Conservation (phyloP, 768 basidiomycete species). For the Leccinum ochraceum region DNA sequence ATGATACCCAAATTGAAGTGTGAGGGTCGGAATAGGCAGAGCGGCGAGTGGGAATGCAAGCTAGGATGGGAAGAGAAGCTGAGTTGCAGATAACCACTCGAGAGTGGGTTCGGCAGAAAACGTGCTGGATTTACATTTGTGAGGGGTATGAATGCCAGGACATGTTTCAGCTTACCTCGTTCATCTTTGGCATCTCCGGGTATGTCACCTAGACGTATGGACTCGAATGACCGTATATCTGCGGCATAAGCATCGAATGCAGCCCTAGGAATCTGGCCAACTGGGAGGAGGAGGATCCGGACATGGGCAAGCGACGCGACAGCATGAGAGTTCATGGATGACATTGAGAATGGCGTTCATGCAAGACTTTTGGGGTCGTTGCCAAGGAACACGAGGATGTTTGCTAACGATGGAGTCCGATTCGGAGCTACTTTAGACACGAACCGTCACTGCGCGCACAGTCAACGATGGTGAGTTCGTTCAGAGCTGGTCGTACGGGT, state of each 20-base stretch:
- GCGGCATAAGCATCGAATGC: conserved; percentile 73
- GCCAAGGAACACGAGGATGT: background rate
- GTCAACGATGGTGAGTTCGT: conserved; percentile 28
- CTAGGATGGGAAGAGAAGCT: conserved; percentile 76
- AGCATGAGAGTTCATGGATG: conserved; percentile 63
- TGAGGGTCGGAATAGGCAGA: conserved; percentile 76
- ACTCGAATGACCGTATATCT: conserved; percentile 72
- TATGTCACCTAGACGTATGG: conserved; percentile 79
- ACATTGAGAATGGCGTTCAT: conserved; percentile 1
- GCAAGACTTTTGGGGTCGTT: conserved; percentile 1
- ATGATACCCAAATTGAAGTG: conserved; percentile 87
- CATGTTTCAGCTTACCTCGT: conserved; percentile 50
- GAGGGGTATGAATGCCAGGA: conserved; percentile 1
- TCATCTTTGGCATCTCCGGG: conserved; percentile 78
- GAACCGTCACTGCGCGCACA: conserved; percentile 8
- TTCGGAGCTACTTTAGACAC: conserved; percentile 20
- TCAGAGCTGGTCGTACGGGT: background rate
- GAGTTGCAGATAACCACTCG: conserved; percentile 81
- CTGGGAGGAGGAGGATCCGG: conserved; percentile 81
- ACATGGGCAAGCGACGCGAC: conserved; percentile 88
- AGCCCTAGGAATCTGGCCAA: conserved; percentile 70
- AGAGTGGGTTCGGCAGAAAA: conserved; percentile 77
- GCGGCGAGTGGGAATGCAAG: conserved; percentile 61
- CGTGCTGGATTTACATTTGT: conserved; percentile 49
- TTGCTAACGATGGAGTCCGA: background rate